These are phyloP conservation scores for Tothia fuscella DNA, from an alignment of 2,329 filamentous ascomycete species.

Conservation along the genomic window DNA sequence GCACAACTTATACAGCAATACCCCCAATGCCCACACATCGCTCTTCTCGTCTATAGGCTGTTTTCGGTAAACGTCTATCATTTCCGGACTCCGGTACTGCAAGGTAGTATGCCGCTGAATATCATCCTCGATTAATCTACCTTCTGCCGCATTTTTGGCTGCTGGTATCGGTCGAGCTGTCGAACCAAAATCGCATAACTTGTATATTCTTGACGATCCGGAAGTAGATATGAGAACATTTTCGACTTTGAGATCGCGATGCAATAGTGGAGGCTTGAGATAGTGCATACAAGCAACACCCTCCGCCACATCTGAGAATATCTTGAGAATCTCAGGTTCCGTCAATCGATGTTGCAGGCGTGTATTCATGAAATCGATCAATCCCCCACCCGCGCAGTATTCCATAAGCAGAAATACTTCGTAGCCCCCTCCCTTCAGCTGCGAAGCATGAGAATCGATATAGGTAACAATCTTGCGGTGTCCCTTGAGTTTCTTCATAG, in stretches of 20 bases:
- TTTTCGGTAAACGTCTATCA: constrained; percentile 96
- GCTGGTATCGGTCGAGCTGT: constrained; percentile 73
- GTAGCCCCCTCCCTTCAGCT: constrained; percentile 83
- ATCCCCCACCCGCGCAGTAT: constrained; percentile 82
- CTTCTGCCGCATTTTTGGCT: constrained; percentile 76
- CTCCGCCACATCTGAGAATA: constrained; percentile 91
- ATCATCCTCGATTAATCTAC: constrained; percentile 87
- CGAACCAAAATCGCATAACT: constrained; percentile 96
- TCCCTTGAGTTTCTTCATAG: constrained; percentile 98
- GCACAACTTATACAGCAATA: constrained; percentile 93
- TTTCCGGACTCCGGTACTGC: constrained; percentile 95
- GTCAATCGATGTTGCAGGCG: constrained; percentile 90
- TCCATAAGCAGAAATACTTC: constrained; percentile 99
- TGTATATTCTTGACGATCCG: constrained; percentile 63
- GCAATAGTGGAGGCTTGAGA: constrained; percentile 80
- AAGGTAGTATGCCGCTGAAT: constrained; percentile 94
- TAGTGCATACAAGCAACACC: constrained; percentile 99
- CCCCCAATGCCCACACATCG: constrained; percentile 94
- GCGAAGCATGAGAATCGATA: constrained; percentile 94
- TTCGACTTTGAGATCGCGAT: constrained; percentile 94
- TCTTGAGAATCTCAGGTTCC: constrained; percentile 92
- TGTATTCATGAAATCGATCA: constrained; percentile 99
- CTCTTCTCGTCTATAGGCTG: constrained; percentile 97
- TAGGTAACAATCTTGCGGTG: constrained; percentile 95
- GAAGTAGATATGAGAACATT: constrained; percentile 79